These are phyloP conservation scores for Pichia nanzhaoensis DNA, from an alignment of 805 yeast genomes.

Conservation along the genomic window DNA sequence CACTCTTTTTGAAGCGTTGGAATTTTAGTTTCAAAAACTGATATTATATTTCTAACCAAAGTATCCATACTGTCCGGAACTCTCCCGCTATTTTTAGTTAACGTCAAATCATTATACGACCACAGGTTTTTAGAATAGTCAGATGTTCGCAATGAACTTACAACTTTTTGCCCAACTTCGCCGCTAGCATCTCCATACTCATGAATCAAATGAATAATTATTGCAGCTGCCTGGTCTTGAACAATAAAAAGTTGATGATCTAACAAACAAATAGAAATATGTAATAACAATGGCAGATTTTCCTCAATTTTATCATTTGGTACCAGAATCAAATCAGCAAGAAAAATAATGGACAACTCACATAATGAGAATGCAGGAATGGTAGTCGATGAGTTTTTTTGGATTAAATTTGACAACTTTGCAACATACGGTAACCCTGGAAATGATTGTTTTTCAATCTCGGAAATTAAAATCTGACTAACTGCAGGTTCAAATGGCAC, in stretches of 20 bases:
- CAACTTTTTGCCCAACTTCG: constrained; percentile 49
- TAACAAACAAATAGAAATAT: constrained; percentile 68
- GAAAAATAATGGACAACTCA: constrained; percentile 75
- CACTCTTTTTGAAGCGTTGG: constrained; percentile 67
- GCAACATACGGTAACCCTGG: constrained; percentile 65
- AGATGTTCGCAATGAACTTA: constrained; percentile 48
- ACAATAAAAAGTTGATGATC: constrained; percentile 85
- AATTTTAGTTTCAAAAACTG: constrained; percentile 42
- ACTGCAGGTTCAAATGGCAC: constrained; percentile 45
- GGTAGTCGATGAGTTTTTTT: constrained; percentile 36
- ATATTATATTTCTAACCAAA: constrained; percentile 56
- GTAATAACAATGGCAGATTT: constrained; percentile 67
- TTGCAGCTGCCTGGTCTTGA: constrained; percentile 75
- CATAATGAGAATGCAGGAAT: constrained; percentile 77
- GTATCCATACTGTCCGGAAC: constrained; percentile 84
- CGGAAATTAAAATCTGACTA: constrained; percentile 13
- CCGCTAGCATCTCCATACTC: constrained; percentile 47
- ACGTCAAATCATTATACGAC: constrained; percentile 80
- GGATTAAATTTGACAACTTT: constrained; percentile 51
- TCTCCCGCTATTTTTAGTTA: constrained; percentile 70
- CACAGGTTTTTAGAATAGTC: constrained; percentile 52
- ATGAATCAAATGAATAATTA: constrained; percentile 67
- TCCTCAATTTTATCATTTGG: constrained; percentile 56
- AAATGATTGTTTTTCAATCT: constrained; percentile 9
- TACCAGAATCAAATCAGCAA: constrained; percentile 71